Conservation (phyloP, 2,329 filamentous ascomycete genomes). For the Proliferodiscus dingleyae region DNA sequence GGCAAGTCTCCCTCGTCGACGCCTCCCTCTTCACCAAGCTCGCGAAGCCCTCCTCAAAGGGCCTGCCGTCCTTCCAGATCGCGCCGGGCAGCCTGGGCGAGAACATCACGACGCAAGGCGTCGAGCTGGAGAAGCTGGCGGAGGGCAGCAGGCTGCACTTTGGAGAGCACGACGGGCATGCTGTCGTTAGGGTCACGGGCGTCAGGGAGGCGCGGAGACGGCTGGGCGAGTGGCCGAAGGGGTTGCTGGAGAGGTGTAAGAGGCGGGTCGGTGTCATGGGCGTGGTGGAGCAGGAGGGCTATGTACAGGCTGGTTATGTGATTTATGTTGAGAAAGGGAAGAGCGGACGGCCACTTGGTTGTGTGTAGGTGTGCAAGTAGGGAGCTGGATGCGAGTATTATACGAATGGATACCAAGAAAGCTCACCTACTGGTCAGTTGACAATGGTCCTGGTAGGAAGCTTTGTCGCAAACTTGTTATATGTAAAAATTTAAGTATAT, state of each 20-base stretch:
- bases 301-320: slow-evolving; percentile 12
- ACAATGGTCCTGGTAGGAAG: too few species aligned
- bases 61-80: slow-evolving; percentile 4
- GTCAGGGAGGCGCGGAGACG: slow-evolving; percentile 18
- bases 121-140: slow-evolving; percentile 15
- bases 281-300: slow-evolving; percentile 15
- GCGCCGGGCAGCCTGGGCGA: slow-evolving; percentile 21
- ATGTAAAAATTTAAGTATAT: too few species aligned
- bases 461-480: too few species aligned
- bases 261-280: slow-evolving; percentile 36
- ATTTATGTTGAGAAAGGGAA: slow-evolving; percentile 14
- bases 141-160: slow-evolving; percentile 18
- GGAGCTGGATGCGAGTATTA: too few species aligned
- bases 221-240: slow-evolving; percentile 15
- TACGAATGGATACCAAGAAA: too few species aligned
- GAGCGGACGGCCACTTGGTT: slow-evolving; percentile 5
- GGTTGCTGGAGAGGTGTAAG: slow-evolving; percentile 13
- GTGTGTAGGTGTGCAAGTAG: slow-evolving; percentile 7
- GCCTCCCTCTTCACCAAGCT: slow-evolving; percentile 14
- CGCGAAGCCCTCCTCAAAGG: background rate
- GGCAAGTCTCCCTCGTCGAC: slow-evolving; percentile 4
- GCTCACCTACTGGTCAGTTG: too few species aligned
- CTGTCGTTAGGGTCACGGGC: slow-evolving; percentile 17
- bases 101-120: slow-evolving; percentile 21
- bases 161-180: slow-evolving; percentile 9